Evolutionary conservation across 2,329 filamentous ascomycete genomes (phyloP), one percentile per base, ranked within the genome.

Genomic region (Ophiobolus disseminans): DNA sequence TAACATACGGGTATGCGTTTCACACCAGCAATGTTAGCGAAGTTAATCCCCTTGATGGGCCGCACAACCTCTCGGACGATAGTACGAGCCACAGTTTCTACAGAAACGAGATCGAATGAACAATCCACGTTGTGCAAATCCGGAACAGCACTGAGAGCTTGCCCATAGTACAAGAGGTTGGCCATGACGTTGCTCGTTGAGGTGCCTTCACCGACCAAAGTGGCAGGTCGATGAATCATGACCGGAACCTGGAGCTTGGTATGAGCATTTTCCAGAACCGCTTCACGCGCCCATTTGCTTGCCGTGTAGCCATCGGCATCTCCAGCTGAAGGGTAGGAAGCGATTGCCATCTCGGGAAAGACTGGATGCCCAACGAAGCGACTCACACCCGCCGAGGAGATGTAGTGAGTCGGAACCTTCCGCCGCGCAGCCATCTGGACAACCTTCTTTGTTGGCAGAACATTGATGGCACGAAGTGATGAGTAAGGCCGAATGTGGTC

Each of bases 381-480:
- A 19, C 23, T 34, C 4, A 55, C 28, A 17, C 35, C 41, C 14
- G 37, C 42, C 5, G 45, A 34, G 4, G 53, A 57, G 16, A 53
- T 30, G 37, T 44, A 57, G 26, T 57, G 53, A 13, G 53, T 21
- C 10, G 45, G 45, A 14, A 53, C 46, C 8, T 16, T n/a, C 23
- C 41, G 40, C 2, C 22, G 17, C 3, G 42, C n/a, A 4, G n/a
- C 13, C 2, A 45, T 19, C 9, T 25, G 25, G 16, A 43, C 11
- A 13, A 57, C 30, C 11, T 39, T 36, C 17, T 46, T 43, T 11
- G 45, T 55, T 1, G 51, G 31, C 2, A n/a, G 19, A 8, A 53
- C 14, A 26, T 58, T 58, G 19, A 25, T 14, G 3, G 22, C 31
- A 5, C 45, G 23, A 3, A 58, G 28, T 13, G 23, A 10, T 6